Percentiles rank a stretch among this genome's conserved stretches.
phyloP scores from a whole-genome alignment of 192 early-diverging fungal species.

The Coemansia sp. region DNA sequence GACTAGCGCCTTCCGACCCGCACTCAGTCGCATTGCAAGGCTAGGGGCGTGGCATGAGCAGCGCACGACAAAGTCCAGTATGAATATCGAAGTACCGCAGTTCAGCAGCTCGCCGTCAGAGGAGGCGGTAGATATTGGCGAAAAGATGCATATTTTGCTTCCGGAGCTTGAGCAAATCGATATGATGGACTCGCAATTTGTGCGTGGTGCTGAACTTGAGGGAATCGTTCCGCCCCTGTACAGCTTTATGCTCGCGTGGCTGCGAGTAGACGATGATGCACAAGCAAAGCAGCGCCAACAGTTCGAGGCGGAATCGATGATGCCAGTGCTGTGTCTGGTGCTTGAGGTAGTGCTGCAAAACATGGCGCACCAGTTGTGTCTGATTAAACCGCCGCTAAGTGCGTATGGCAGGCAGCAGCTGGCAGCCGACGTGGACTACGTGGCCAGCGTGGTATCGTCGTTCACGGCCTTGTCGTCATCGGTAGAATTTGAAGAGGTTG shows the following conservation, averaged over 20 bases:
- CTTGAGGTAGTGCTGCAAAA: conserved; percentile 21
- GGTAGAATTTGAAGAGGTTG: conserved; percentile 23
- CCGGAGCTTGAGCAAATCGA: conserved; percentile 51
- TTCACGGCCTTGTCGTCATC: conserved; percentile 9
- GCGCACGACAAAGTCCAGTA: conserved; percentile 28
- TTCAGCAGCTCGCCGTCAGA: conserved; percentile 51
- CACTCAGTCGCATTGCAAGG: conserved; percentile 23
- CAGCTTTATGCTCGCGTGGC: conserved; percentile 6
- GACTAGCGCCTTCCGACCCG: conserved; percentile 19
- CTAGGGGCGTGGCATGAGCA: conserved; percentile 25
- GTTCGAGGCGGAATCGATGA: conserved; percentile 5
- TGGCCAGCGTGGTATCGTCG: conserved; percentile 34
- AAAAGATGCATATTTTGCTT: conserved; percentile 47
- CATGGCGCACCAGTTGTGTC: conserved; percentile 20
- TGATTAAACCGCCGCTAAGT: conserved; percentile 31
- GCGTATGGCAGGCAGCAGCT: conserved; percentile 26
- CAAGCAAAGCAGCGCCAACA: not conserved
- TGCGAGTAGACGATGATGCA: not conserved
- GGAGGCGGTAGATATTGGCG: conserved; percentile 49
- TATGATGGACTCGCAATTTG: conserved; percentile 31
- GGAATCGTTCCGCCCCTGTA: conserved; percentile 18
- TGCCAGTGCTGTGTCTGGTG: conserved; percentile 35
- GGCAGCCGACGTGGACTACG: conserved; percentile 37
- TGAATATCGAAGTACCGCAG: conserved; percentile 33
- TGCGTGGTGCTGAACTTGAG: conserved; percentile 9